phyloP scores from a whole-genome alignment of 768 basidiomycete genomes.

The Exsudoporus frostii region DNA sequence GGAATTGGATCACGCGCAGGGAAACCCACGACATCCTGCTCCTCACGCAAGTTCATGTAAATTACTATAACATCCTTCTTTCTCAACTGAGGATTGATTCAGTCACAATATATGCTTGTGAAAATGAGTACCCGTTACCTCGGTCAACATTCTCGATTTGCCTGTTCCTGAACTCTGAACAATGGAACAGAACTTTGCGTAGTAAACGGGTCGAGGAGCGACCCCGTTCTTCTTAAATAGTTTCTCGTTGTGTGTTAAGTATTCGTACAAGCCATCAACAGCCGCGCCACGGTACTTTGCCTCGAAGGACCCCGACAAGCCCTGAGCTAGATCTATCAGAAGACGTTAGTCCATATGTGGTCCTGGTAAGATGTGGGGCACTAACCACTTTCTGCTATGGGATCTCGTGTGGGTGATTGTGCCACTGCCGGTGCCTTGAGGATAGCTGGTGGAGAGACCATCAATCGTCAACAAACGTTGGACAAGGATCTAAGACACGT shows the following conservation, averaged over 20 bases:
- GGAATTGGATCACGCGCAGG: neutral
- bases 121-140: neutral
- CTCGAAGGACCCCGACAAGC: neutral
- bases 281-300: neutral
- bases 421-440: neutral
- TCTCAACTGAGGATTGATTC: neutral
- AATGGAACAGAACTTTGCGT: slow-evolving; percentile 7
- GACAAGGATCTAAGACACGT: neutral
- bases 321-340: neutral
- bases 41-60: neutral
- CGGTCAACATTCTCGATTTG: neutral
- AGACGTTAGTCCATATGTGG: neutral
- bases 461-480: neutral
- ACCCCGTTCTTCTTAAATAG: neutral
- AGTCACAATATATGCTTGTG: neutral
- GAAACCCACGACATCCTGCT: neutral
- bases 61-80: neutral
- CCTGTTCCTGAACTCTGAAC: slow-evolving; percentile 7
- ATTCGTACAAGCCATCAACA: slow-evolving; percentile 4
- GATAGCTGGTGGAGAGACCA: neutral
- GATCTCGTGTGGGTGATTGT: neutral
- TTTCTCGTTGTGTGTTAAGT: slow-evolving; percentile 1
- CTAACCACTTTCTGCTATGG: neutral
- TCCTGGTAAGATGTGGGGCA: neutral
- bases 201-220: neutral